Base-by-base conservation (phyloP, 257 asterid species). In the Lavandula angustifolia region DNA sequence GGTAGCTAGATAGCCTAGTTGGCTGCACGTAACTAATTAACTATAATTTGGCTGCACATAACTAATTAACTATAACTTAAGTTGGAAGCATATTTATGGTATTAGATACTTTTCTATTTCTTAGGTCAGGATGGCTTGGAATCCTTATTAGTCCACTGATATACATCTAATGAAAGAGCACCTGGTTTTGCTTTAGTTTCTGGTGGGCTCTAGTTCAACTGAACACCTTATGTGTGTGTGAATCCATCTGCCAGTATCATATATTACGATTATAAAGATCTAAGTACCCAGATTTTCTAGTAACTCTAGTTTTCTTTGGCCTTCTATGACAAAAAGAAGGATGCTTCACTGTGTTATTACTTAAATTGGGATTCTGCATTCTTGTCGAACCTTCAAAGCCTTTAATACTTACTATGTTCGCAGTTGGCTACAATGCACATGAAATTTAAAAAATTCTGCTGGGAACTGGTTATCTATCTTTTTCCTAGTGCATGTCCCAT, bases 101-200 rank as follows among this genome's bases (percentile, higher is more conserved):
- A 33, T 61, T 4, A 18, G 11, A 17, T 32, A 29, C 27, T 27
- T 35, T 60, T 68, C 44, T 63, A 27, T 13, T 46, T 68, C 57
- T 37, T 38, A 60, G 38, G 46, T 7, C 52, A 16, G 66, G 38
- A 52, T 64, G 44, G 51, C 17, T 3, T 12, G 12, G 33, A 31
- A 9, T 50, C 33, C 18, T 56, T 55, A 31, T 66, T 66, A 52
- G 10, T 18, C 41, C 44, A 55, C 44, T 64, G 51, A 59, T 66
- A 35, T 3, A 54, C 9, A 31, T 7, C 44, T 53, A 17, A 18
- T 63, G 60, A 17, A 14, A 35, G 27, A 54, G n/a, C 66, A 11
- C 13, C 29, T 68, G 52, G 44, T 71, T 57, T 12, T 38, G 33
- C 27, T 50, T 52, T 13, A 27, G 22, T 60, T 42, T 27, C 11